Percentiles rank a stretch among this genome's conserved stretches.
phyloP scores from a whole-genome alignment of 164 flowering plant genomes.

The Paratinospora sagittata region DNA sequence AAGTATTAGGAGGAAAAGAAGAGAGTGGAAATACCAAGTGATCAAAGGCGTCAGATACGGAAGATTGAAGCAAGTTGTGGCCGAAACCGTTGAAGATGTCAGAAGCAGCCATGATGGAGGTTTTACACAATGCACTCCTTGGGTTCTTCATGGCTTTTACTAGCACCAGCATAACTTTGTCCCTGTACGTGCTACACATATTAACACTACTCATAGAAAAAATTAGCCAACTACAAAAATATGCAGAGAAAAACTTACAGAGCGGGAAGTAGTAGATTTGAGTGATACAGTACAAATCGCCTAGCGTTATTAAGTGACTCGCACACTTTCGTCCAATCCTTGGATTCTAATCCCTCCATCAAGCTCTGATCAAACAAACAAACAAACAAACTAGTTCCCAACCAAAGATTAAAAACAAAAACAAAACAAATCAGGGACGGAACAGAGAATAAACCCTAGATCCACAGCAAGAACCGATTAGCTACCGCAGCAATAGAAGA shows the following conservation, averaged over 20 bases:
- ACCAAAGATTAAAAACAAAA: too few species aligned
- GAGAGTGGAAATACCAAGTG: slow-evolving; percentile 38
- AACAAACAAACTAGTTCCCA: neutral
- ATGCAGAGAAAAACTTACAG: too few species aligned
- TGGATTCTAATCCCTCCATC: slow-evolving; percentile 61
- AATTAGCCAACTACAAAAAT: too few species aligned
- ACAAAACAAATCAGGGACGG: too few species aligned
- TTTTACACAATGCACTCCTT: slow-evolving; percentile 86
- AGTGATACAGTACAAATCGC: slow-evolving; percentile 62
- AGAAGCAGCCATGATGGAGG: slow-evolving; percentile 86
- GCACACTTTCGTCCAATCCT: slow-evolving; percentile 73
- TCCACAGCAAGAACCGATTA: too few species aligned
- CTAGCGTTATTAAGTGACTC: slow-evolving; percentile 68
- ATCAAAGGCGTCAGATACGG: slow-evolving; percentile 46
- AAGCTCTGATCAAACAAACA: slow-evolving; percentile 34
- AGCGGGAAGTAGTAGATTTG: slow-evolving; percentile 46
- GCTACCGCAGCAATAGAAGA: too few species aligned
- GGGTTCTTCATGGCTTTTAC: slow-evolving; percentile 93
- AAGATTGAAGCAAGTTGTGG: slow-evolving; percentile 45
- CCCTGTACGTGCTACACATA: slow-evolving; percentile 32
- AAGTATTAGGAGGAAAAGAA: too few species aligned
- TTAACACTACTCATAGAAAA: neutral
- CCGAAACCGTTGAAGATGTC: slow-evolving; percentile 65
- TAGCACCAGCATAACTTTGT: slow-evolving; percentile 49
- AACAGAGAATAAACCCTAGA: neutral